Percentiles rank a stretch among this genome's conserved stretches.
phyloP scores from a whole-genome alignment of 2,329 filamentous ascomycete species.

The Byssoonygena ceratinophila region DNA sequence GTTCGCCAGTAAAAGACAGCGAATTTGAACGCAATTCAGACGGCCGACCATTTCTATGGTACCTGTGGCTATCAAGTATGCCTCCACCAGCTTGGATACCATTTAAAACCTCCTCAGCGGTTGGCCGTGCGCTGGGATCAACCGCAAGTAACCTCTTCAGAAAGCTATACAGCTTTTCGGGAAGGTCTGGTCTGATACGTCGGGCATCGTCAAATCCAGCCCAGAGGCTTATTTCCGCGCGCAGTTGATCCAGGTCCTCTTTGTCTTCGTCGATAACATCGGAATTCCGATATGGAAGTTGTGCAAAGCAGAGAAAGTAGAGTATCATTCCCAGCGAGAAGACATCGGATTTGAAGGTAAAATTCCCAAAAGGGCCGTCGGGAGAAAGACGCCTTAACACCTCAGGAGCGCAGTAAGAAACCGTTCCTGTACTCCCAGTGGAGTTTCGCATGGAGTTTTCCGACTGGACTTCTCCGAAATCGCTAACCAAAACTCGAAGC shows the following conservation, averaged over 20 bases:
- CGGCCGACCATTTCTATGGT: slow-evolving; percentile 26
- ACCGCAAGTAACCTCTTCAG: slow-evolving; percentile 71
- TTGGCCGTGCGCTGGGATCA: slow-evolving; percentile 65
- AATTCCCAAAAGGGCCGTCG: slow-evolving; percentile 71
- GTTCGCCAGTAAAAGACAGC: slow-evolving; percentile 34
- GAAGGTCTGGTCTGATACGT: slow-evolving; percentile 67
- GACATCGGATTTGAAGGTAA: slow-evolving; percentile 95
- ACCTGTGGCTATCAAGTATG: slow-evolving; percentile 37
- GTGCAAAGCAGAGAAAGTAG: slow-evolving; percentile 93
- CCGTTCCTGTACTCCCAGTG: slow-evolving; percentile 86
- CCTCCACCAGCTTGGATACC: slow-evolving; percentile 52
- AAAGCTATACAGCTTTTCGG: slow-evolving; percentile 72
- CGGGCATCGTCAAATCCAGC: slow-evolving; percentile 71
- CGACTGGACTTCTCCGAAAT: slow-evolving; percentile 92
- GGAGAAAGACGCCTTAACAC: slow-evolving; percentile 58
- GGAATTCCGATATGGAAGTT: slow-evolving; percentile 72
- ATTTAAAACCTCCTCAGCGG: slow-evolving; percentile 71
- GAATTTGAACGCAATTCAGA: slow-evolving; percentile 26
- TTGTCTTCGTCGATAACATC: slow-evolving; percentile 82
- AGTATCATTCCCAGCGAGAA: slow-evolving; percentile 98
- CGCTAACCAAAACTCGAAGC: slow-evolving; percentile 77
- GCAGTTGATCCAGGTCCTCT: slow-evolving; percentile 76
- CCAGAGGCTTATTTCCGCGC: slow-evolving; percentile 80
- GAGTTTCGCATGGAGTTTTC: slow-evolving; percentile 74
- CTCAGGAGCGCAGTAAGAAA: slow-evolving; percentile 95